phyloP scores from a whole-genome alignment of 106 monocot genomes.

The Dendrobium chrysotoxum region DNA sequence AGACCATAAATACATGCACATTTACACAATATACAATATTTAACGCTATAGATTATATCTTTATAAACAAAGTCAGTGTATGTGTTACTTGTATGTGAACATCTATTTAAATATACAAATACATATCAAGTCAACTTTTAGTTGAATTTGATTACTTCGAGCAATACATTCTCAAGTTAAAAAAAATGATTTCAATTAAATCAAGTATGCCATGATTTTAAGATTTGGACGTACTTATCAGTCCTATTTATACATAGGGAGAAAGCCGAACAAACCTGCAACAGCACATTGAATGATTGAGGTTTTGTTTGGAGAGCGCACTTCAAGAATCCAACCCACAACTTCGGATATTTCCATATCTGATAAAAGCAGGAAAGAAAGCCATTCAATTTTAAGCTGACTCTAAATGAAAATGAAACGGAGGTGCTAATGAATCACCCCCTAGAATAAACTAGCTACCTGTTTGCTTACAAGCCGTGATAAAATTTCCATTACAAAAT shows the following conservation, averaged over 20 bases:
- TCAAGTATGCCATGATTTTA: too few species aligned
- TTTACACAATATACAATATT: too few species aligned
- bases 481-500: conserved; percentile 96
- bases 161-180: too few species aligned
- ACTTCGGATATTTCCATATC: conserved; percentile 97
- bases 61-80: too few species aligned
- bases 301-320: conserved; percentile 78
- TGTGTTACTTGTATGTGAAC: too few species aligned
- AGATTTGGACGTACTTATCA: not conserved
- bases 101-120: too few species aligned
- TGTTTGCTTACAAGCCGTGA: conserved; percentile 90
- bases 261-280: conserved; percentile 58
- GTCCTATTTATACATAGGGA: not conserved
- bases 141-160: too few species aligned
- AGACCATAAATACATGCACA: too few species aligned
- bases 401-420: not conserved
- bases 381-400: not conserved
- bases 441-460: conserved; percentile 21
- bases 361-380: conserved; percentile 18
- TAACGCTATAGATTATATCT: too few species aligned
- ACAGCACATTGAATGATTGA: conserved; percentile 77
- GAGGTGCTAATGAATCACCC: not conserved
- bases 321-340: conserved; percentile 97
- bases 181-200: too few species aligned
- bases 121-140: too few species aligned